Base-by-base conservation (phyloP, 2,329 filamentous ascomycete genomes). In the Trichoderma koningiopsis region DNA sequence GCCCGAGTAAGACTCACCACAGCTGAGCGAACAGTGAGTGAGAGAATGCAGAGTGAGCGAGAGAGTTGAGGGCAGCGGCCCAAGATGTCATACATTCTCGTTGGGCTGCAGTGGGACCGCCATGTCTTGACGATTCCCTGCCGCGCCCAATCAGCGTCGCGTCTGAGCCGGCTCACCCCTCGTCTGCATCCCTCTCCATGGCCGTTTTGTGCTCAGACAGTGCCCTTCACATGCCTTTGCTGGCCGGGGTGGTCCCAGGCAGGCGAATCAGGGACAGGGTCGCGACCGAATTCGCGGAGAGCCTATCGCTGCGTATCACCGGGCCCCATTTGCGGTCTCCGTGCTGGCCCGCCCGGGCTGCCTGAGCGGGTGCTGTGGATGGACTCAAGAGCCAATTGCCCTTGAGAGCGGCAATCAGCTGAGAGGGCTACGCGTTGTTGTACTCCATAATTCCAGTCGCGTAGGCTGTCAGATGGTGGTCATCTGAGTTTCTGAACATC, bases 51-150 rank as follows among this genome's bases (percentile, higher is more conserved):
- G 35, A n/a, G 16, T 24, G 33, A 40, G 22, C 22, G 61, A 63
- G 47, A 7, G 49, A 64, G 43, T 55, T 49, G 19, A 53, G 31
- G 22, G 27, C 22, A 19, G 31, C 53, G 55, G 43, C 59, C 53
- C 27, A 63, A 59, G 31, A 64, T 43, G 60, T 69, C 59, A 64
- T 60, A 59, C 67, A 52, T 65, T 57, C 52, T 29, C 8, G 62
- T 64, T 37, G 69, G 52, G 59, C 68, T 62, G 64, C 69, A 56
- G 69, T 69, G 68, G 58, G 56, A 68, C 65, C 68, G 66, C n/a
- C 61, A 22, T 64, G 22, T 55, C 47, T 64, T 59, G 27, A 37
- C 37, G 19, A 56, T 31, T 19, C 43, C 56, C 29, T 37, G 56
- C 33, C 35, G 55, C 47, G 27, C 16, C 64, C 58, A 70, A 69